Evolutionary conservation across 345 rosid species (phyloP).

Genomic region (Linum trigynum): DNA sequence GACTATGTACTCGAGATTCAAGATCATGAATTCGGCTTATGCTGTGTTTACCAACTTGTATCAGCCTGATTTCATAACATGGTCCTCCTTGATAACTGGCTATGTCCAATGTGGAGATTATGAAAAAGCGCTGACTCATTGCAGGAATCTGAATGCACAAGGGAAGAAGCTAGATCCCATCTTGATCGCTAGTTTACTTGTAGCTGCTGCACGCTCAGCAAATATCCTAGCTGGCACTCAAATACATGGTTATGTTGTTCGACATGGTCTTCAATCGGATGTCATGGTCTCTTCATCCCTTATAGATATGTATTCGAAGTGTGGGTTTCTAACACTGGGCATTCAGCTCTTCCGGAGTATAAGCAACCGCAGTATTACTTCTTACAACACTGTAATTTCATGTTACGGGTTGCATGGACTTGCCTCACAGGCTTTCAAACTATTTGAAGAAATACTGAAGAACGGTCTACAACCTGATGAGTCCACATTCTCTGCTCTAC

Average conservation of each 20-base stretch:
- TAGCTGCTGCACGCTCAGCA: constrained; percentile 51
- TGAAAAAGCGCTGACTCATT: constrained; percentile 38
- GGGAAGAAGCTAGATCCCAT: constrained; percentile 52
- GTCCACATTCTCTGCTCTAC: constrained; percentile 67
- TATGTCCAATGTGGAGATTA: constrained; percentile 50
- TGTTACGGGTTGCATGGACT: constrained; percentile 69
- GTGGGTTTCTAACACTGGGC: constrained; percentile 48
- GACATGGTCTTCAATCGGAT: constrained; percentile 45
- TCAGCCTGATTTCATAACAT: constrained; percentile 61
- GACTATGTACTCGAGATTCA: constrained; percentile 64
- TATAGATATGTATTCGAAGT: constrained; percentile 70
- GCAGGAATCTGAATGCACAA: constrained; percentile 34
- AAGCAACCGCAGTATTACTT: constrained; percentile 35
- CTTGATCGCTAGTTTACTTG: constrained; percentile 46
- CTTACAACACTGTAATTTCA: constrained; percentile 60
- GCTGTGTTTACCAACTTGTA: constrained; percentile 37
- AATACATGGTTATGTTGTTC: constrained; percentile 52
- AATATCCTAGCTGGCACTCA: constrained; percentile 39
- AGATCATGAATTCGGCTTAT: constrained; percentile 43
- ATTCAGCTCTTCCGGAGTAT: constrained; percentile 38
- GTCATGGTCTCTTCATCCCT: constrained; percentile 64
- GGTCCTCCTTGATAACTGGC: constrained; percentile 69
- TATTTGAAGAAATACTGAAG: constrained; percentile 43
- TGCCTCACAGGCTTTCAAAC: constrained; percentile 49
- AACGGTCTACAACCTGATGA: constrained; percentile 50